These are phyloP conservation scores for Xylaria curta DNA, from an alignment of 495 filamentous ascomycete species.

Conservation along the genomic window DNA sequence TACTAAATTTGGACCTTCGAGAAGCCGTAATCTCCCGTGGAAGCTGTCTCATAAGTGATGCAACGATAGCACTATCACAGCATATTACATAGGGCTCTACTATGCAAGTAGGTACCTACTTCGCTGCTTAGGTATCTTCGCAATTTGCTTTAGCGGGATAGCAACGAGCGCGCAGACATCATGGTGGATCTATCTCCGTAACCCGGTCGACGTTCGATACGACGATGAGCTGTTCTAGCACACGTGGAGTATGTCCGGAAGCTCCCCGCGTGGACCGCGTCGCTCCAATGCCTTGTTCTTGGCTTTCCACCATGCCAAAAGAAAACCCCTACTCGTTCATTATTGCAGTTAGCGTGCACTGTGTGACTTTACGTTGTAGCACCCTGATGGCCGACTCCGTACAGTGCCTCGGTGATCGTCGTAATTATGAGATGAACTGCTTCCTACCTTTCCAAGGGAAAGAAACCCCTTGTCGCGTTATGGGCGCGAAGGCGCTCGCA, in stretches of 20 bases:
- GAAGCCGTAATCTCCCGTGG: constrained; percentile 16
- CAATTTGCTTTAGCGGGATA: constrained; percentile 21
- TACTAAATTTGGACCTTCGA: constrained; percentile 17
- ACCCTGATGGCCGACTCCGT: neutral
- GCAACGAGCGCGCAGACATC: constrained; percentile 13
- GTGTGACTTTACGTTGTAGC: neutral
- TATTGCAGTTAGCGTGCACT: constrained; percentile 13
- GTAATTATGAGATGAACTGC: constrained; percentile 3
- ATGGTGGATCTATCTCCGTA: neutral
- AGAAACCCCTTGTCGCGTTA: neutral
- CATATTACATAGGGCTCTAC: neutral
- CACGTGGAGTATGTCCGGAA: constrained; percentile 29
- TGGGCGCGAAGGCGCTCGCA: neutral
- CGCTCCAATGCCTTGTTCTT: constrained; percentile 21
- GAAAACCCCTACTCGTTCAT: neutral
- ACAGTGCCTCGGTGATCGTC: constrained; percentile 11
- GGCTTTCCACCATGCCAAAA: constrained; percentile 21
- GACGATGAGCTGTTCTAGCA: constrained; percentile 26
- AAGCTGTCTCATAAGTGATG: too few species aligned
- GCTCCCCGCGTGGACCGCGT: constrained; percentile 21
- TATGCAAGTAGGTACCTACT: too few species aligned
- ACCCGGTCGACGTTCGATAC: constrained; percentile 16
- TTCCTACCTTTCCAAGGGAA: neutral
- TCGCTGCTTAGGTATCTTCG: neutral
- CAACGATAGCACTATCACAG: too few species aligned